These are phyloP conservation scores for Mimosa pudica DNA, from an alignment of 306 rosid genomes.

Conservation along the genomic window DNA sequence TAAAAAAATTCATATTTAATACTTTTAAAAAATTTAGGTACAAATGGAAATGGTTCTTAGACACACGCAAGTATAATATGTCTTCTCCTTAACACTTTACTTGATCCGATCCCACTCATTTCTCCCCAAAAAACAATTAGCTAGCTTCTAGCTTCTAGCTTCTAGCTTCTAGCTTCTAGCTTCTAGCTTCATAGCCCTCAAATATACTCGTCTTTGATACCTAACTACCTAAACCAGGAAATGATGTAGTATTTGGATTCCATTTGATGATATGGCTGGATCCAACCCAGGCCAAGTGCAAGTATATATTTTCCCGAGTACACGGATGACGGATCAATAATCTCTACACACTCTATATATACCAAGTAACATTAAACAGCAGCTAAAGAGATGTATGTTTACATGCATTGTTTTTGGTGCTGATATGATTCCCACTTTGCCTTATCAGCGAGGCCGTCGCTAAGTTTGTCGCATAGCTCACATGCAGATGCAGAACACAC, in stretches of 20 bases:
- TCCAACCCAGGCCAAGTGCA: constrained; percentile 27
- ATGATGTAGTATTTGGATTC: constrained; percentile 17
- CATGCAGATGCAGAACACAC: constrained; percentile 27
- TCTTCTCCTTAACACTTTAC: neutral
- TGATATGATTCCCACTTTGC: neutral
- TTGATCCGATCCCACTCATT: neutral
- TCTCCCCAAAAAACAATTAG: neutral
- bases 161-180: constrained; percentile 15
- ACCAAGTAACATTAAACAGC: neutral
- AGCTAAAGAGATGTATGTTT: neutral
- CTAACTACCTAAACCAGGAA: neutral
- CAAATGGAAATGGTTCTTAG: constrained; percentile 9
- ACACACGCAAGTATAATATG: no score
- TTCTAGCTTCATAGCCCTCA: neutral
- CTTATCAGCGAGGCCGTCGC: constrained; percentile 6
- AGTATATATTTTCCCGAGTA: constrained; percentile 10
- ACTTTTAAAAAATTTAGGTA: neutral
- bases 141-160: constrained; percentile 8
- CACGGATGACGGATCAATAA: constrained; percentile 28
- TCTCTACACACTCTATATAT: neutral
- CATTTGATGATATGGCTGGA: constrained; percentile 10
- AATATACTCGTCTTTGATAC: neutral
- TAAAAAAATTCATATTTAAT: no score
- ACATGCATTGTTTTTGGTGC: neutral
- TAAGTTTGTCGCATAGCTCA: constrained; percentile 41